Percentiles rank a stretch among this genome's conserved stretches.
Evolutionary conservation across 2,329 filamentous ascomycete genomes (phyloP).

Genomic region (Graphiopsis chlorocephala): DNA sequence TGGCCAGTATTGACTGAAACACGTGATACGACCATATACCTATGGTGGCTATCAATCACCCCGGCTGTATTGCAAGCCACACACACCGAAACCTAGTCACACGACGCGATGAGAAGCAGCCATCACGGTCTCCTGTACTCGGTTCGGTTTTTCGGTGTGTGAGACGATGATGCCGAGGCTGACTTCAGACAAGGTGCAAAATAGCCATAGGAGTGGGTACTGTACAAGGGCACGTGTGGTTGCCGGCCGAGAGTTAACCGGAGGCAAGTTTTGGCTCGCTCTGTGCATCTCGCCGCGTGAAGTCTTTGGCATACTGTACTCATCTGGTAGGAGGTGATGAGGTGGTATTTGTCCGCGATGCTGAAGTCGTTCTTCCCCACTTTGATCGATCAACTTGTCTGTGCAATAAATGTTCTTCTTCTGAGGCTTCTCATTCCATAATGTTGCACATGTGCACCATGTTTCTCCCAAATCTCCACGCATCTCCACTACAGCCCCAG

Average conservation of each 20-base stretch:
- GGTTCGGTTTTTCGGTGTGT: neutral
- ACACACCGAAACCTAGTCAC: neutral
- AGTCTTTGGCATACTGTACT: too few species aligned
- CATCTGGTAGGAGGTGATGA: too few species aligned
- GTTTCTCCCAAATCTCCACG: neutral
- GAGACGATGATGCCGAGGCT: neutral
- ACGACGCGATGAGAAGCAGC: neutral
- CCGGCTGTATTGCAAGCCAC: neutral
- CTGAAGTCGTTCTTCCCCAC: too few species aligned
- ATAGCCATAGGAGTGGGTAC: neutral
- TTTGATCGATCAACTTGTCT: too few species aligned
- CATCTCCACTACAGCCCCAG: conserved; percentile 2
- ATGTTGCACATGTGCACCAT: neutral
- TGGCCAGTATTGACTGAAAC: too few species aligned
- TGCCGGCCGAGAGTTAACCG: conserved; percentile 1
- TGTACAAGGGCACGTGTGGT: neutral
- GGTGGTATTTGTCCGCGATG: too few species aligned
- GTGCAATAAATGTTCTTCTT: too few species aligned
- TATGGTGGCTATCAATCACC: neutral
- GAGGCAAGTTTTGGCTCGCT: neutral
- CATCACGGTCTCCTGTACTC: neutral
- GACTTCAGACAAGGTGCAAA: neutral
- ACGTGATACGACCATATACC: neutral
- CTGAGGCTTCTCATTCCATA: too few species aligned
- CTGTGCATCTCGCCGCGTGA: too few species aligned